A percentile compares a stretch with the other conserved stretches of the same genome.
Evolutionary conservation across 2,329 filamentous ascomycete genomes (phyloP).

Genomic region (Penicillium palitans): DNA sequence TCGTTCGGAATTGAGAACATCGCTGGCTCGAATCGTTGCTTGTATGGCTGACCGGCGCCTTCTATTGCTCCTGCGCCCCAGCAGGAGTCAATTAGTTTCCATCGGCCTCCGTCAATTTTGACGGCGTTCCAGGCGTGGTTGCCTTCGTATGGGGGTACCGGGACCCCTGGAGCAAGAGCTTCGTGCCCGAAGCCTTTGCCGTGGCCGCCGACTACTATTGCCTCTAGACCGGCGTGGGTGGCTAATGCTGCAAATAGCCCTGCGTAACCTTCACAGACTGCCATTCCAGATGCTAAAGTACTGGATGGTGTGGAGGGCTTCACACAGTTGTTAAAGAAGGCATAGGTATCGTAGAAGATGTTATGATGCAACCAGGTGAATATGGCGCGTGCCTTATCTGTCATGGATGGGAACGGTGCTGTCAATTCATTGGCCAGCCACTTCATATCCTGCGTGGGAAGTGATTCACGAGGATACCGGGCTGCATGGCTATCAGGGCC

Average conservation of each 20-base stretch:
- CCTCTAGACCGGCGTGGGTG: constrained; percentile 74
- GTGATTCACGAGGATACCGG: constrained; percentile 68
- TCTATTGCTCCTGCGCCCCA: constrained; percentile 82
- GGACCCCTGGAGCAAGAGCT: constrained; percentile 62
- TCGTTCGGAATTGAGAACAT: constrained; percentile 68
- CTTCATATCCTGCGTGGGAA: constrained; percentile 68
- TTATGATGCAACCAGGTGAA: constrained; percentile 98
- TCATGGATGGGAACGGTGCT: constrained; percentile 72
- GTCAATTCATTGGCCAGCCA: constrained; percentile 79
- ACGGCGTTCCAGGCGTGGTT: constrained; percentile 94
- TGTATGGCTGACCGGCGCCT: constrained; percentile 58
- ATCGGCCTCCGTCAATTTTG: constrained; percentile 77
- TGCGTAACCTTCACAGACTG: constrained; percentile 91
- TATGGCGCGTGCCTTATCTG: constrained; percentile 88
- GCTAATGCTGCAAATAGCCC: constrained; percentile 78
- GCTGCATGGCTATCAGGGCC: constrained; percentile 75
- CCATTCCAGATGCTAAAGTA: constrained; percentile 73
- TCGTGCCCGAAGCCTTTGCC: constrained; percentile 82
- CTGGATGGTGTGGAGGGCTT: constrained; percentile 67
- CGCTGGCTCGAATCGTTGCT: constrained; percentile 65
- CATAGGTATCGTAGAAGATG: constrained; percentile 75
- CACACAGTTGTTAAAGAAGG: constrained; percentile 74
- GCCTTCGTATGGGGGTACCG: constrained; percentile 63
- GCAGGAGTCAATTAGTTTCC: constrained; percentile 89
- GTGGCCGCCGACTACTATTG: constrained; percentile 71